Base-by-base conservation (phyloP, 1,284 basidiomycete genomes). In the Irpex lacteus region DNA sequence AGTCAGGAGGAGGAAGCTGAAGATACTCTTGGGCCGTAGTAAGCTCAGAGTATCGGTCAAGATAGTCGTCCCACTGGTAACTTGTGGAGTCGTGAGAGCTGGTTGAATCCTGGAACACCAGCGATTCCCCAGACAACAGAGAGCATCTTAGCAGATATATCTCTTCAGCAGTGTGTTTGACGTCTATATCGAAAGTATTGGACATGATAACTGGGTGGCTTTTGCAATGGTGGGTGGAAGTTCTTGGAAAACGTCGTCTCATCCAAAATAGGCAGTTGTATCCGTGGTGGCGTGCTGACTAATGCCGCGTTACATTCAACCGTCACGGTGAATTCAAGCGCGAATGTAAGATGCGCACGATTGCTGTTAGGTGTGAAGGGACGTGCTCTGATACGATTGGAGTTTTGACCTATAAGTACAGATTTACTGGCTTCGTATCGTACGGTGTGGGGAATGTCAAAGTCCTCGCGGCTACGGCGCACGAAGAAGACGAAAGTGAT, bases 41-140 rank as follows among this genome's bases (percentile, higher is more conserved):
- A 8, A 66, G 69, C 34, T 67, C 63, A 5, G 70, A 26, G 56
- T 72, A 74, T n/a, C 66, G 63, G 6, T 74, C 72, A 9, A 83
- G 69, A 3, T 80, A 70, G 5, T 68, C 66, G 15, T 62, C 60
- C 84, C 85, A 86, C 5, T 58, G 52, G 0, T 71, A 68, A 7
- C 73, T 65, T 6, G 70, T 55, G 5, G 71, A 67, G 1, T 79
- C n/a, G n/a, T n/a, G n/a, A n/a, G n/a, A n/a, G n/a, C n/a, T n/a
- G n/a, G n/a, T n/a, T n/a, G n/a, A n/a, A n/a, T n/a, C 60, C 61
- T 56, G 13, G 54, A 86, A 81, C 0, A 70, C 63, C 38, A 91
- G 71, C 0, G 70, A 52, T 75, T 91, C 89, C 2, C 78, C 81
- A 0, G 87, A 85, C 6, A 91, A 78, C 1, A 91, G 78, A 0